Evolutionary conservation across 306 rosid species (phyloP).

Genomic region (Cucumis cinereus): DNA sequence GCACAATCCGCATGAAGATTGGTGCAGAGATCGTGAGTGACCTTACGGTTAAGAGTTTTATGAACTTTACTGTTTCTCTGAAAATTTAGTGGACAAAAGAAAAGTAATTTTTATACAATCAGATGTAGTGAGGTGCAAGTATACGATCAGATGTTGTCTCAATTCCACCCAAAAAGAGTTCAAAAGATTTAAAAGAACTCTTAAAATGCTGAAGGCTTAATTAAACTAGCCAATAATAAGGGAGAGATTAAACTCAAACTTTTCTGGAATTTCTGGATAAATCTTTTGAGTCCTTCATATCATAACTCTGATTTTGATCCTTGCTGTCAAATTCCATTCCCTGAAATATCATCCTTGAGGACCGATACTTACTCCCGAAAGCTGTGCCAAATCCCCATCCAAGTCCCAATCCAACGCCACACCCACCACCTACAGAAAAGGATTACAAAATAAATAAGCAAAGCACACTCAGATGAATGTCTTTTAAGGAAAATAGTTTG

Average conservation of each 20-base stretch:
- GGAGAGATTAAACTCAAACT: conserved; percentile 9
- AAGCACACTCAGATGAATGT: not conserved
- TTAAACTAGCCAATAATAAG: not conserved
- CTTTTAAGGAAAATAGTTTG: not conserved
- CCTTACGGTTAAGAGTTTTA: not conserved
- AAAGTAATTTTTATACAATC: not conserved
- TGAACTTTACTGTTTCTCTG: not conserved
- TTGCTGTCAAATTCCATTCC: conserved; percentile 52
- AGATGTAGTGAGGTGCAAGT: not conserved
- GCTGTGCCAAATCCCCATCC: conserved; percentile 99
- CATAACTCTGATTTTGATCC: conserved; percentile 21
- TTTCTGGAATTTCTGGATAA: conserved; percentile 23
- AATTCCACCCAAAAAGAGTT: not conserved
- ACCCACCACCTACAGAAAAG: conserved; percentile 76
- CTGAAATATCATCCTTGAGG: conserved; percentile 52
- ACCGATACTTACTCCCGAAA: conserved; percentile 68
- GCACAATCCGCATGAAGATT: not conserved
- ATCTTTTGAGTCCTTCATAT: conserved; percentile 12
- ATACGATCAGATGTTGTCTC: not conserved
- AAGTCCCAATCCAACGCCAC: conserved; percentile 95
- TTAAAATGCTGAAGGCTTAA: not conserved
- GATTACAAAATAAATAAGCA: not conserved
- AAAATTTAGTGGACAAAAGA: not conserved
- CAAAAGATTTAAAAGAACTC: not conserved
- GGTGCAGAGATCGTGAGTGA: not conserved